Evolutionary conservation across 1,139 yeast genomes (phyloP).

Genomic region (Hansenula sp.): DNA sequence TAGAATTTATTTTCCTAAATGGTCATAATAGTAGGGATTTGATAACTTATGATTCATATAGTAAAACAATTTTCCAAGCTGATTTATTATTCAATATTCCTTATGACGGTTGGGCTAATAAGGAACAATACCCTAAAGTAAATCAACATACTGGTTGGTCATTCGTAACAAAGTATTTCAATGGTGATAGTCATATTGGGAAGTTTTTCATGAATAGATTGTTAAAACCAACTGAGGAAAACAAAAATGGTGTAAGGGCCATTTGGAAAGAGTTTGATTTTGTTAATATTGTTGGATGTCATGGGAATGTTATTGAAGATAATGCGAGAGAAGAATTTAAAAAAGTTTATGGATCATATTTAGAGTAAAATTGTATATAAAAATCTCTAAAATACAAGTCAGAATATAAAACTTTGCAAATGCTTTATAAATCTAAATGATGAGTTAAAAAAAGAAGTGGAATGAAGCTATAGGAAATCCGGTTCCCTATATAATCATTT

Average conservation of each 20-base stretch:
- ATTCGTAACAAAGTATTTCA: conserved; percentile 27
- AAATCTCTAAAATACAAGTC: too few relatives aligned
- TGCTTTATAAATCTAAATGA: too few relatives aligned
- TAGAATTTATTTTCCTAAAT: conserved; percentile 52
- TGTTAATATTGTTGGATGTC: conserved; percentile 46
- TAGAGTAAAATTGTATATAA: too few relatives aligned
- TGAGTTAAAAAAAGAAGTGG: too few relatives aligned
- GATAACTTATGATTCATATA: conserved; percentile 40
- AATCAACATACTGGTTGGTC: conserved; percentile 34
- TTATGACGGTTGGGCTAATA: conserved; percentile 22
- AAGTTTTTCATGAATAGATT: conserved; percentile 28
- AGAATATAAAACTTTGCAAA: too few relatives aligned
- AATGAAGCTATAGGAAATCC: too few relatives aligned
- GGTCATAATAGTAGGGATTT: conserved; percentile 51
- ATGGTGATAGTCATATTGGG: conserved; percentile 33
- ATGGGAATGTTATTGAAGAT: conserved; percentile 49
- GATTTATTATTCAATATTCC: conserved; percentile 50
- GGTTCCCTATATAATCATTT: too few relatives aligned
- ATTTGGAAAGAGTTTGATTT: conserved; percentile 41
- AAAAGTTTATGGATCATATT: conserved; percentile 3
- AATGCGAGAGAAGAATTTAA: conserved; percentile 31
- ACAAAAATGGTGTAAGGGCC: conserved; percentile 28
- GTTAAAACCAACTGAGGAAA: conserved; percentile 8
- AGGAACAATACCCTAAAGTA: conserved; percentile 39
- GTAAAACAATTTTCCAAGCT: conserved; percentile 48